Percentiles rank a stretch among this genome's conserved stretches.
phyloP scores from a whole-genome alignment of 2,329 filamentous ascomycete species.

The Fusarium gaditjirri region DNA sequence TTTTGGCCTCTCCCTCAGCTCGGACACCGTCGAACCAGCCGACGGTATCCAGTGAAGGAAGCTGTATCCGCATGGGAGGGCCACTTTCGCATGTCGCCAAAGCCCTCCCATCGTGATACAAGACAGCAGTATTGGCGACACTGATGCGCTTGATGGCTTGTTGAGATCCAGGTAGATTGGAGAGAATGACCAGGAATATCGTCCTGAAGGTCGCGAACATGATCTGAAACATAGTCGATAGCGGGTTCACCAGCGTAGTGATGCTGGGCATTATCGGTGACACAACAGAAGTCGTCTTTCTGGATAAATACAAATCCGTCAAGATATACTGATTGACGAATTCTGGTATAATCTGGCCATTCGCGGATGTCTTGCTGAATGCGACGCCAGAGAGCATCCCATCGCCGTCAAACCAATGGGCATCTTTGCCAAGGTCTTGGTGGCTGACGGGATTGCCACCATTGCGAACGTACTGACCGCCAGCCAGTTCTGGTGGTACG shows the following conservation, averaged over 20 bases:
- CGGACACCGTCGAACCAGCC: conserved; percentile 74
- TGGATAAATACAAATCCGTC: conserved; percentile 71
- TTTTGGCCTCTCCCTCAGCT: conserved; percentile 60
- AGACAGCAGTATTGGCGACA: conserved; percentile 73
- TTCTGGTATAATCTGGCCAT: conserved; percentile 61
- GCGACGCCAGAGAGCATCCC: conserved; percentile 77
- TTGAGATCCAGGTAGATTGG: conserved; percentile 47
- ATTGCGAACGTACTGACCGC: conserved; percentile 78
- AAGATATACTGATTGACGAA: conserved; percentile 77
- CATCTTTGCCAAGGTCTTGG: conserved; percentile 67
- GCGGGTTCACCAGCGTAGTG: conserved; percentile 71
- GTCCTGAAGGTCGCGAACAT: conserved; percentile 7
- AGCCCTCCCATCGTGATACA: conserved; percentile 75
- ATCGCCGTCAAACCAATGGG: conserved; percentile 81
- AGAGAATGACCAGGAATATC: conserved; percentile 54
- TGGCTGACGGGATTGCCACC: conserved; percentile 75
- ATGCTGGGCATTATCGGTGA: conserved; percentile 74
- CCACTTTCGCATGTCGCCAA: conserved; percentile 78
- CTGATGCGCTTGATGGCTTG: conserved; percentile 73
- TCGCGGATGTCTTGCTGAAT: conserved; percentile 57
- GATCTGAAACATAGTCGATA: conserved; percentile 13
- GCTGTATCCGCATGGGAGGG: conserved; percentile 71
- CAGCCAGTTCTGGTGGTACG: conserved; percentile 72
- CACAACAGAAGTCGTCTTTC: conserved; percentile 57
- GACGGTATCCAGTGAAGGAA: conserved; percentile 73